These are phyloP conservation scores for Metschnikowia hibisci DNA, from an alignment of 805 yeast species.

Conservation along the genomic window DNA sequence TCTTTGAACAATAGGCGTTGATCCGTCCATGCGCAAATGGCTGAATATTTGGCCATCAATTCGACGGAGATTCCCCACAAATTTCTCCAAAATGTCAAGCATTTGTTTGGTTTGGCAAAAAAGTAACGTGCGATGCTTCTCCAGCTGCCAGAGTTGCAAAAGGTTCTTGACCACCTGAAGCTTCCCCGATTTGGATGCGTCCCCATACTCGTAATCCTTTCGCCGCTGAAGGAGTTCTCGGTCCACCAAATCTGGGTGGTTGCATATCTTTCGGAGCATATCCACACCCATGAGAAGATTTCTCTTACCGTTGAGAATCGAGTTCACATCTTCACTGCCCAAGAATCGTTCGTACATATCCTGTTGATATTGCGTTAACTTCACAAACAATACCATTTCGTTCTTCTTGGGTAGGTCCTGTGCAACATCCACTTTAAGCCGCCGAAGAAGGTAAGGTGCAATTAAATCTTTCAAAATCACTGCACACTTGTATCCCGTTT, in stretches of 20 bases:
- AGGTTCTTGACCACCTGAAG: slow-evolving; percentile 82
- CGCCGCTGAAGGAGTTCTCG: slow-evolving; percentile 35
- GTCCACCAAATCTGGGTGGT: slow-evolving; percentile 84
- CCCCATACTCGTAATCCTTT: slow-evolving; percentile 46
- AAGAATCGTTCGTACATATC: slow-evolving; percentile 71
- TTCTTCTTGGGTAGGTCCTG: slow-evolving; percentile 88
- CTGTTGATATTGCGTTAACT: slow-evolving; percentile 72
- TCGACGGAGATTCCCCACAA: slow-evolving; percentile 39
- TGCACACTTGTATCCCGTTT: slow-evolving; percentile 94
- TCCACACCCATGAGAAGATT: slow-evolving; percentile 89
- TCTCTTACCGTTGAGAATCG: slow-evolving; percentile 70
- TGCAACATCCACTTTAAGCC: slow-evolving; percentile 93
- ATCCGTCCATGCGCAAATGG: slow-evolving; percentile 90
- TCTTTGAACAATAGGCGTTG: slow-evolving; percentile 73
- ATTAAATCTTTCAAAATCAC: slow-evolving; percentile 83
- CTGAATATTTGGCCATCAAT: slow-evolving; percentile 25
- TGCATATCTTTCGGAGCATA: slow-evolving; percentile 84
- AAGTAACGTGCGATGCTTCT: slow-evolving; percentile 75
- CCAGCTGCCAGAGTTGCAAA: slow-evolving; percentile 68
- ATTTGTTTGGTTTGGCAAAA: slow-evolving; percentile 93
- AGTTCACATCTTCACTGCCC: slow-evolving; percentile 67
- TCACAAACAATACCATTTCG: slow-evolving; percentile 92
- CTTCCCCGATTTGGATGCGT: slow-evolving; percentile 71
- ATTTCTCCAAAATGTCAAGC: slow-evolving; percentile 80
- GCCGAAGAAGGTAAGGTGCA: slow-evolving; percentile 80